Conservation (phyloP, 345 rosid species). For the Eucalyptus polybractea region DNA sequence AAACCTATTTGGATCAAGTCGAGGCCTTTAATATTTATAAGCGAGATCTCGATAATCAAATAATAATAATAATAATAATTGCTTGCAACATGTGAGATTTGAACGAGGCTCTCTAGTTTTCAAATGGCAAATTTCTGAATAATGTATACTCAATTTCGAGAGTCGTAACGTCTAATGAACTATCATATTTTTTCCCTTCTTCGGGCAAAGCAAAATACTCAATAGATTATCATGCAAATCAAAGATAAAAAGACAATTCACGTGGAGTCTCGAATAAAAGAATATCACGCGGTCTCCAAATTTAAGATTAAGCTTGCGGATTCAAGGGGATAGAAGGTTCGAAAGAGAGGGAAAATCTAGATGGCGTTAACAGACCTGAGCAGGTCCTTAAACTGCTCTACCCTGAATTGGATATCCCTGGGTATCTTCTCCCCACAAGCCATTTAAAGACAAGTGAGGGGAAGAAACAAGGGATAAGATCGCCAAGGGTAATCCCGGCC, state of each 20-base stretch:
- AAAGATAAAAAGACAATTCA: not conserved
- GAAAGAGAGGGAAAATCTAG: not conserved
- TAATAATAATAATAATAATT: not conserved
- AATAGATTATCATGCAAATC: not conserved
- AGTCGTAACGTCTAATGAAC: fast-evolving
- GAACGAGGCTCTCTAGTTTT: fast-evolving
- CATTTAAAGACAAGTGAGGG: too few relatives aligned
- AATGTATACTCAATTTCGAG: not conserved
- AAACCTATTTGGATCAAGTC: too few relatives aligned
- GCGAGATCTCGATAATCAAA: too few relatives aligned
- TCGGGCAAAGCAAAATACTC: not conserved
- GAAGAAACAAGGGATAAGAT: too few relatives aligned
- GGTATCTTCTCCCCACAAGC: too few relatives aligned
- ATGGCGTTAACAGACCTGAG: too few relatives aligned
- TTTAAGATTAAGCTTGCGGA: not conserved
- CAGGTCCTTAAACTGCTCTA: too few relatives aligned
- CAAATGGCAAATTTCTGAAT: too few relatives aligned
- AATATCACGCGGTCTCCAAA: not conserved
- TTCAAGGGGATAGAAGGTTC: not conserved
- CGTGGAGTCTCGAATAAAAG: not conserved
- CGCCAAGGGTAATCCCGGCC: too few relatives aligned
- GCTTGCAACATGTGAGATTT: not conserved
- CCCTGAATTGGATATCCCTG: too few relatives aligned
- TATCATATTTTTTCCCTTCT: fast-evolving
- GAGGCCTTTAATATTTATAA: too few relatives aligned